phyloP scores from a whole-genome alignment of 2,329 filamentous ascomycete genomes.

The Phialophora macrospora region DNA sequence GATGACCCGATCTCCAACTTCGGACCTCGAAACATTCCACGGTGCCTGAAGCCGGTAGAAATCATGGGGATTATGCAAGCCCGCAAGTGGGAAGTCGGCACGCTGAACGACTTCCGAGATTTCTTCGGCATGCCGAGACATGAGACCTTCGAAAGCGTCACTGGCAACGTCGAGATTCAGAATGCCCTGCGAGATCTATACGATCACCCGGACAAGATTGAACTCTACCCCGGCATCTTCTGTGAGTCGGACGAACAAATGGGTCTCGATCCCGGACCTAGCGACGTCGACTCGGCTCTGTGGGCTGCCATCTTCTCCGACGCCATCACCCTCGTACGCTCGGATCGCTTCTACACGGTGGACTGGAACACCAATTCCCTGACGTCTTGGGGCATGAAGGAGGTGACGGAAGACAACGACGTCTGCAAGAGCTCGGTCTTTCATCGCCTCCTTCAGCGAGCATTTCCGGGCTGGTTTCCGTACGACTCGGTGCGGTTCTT shows the following conservation, averaged over 20 bases:
- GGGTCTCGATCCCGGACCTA: constrained; percentile 2
- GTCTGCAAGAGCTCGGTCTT: constrained; percentile 10
- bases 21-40: constrained; percentile 4
- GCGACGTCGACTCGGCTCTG: constrained; percentile 6
- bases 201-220: constrained; percentile 9
- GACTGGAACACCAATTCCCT: constrained; percentile 4
- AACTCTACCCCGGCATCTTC: constrained; percentile 7
- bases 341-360: constrained; percentile 6
- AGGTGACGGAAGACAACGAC: constrained; percentile 2
- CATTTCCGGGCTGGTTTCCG: constrained; percentile 3
- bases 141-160: constrained; percentile 2
- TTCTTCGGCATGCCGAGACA: constrained; percentile 8
- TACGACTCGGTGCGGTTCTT: constrained; percentile 4
- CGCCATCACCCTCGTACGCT: constrained; percentile 5
- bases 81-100: constrained; percentile 8
- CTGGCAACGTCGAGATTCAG: constrained; percentile 2
- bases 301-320: constrained; percentile 10
- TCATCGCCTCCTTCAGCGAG: constrained; percentile 4
- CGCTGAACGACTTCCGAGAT: constrained; percentile 4
- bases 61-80: constrained; percentile 8
- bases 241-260: neutral
- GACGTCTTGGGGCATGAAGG: constrained; percentile 6
- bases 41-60: neutral
- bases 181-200: constrained; percentile 4
- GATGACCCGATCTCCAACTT: constrained; percentile 7